Evolutionary conservation across 768 basidiomycete species (phyloP).

Genomic region (Trametes cubensis): DNA sequence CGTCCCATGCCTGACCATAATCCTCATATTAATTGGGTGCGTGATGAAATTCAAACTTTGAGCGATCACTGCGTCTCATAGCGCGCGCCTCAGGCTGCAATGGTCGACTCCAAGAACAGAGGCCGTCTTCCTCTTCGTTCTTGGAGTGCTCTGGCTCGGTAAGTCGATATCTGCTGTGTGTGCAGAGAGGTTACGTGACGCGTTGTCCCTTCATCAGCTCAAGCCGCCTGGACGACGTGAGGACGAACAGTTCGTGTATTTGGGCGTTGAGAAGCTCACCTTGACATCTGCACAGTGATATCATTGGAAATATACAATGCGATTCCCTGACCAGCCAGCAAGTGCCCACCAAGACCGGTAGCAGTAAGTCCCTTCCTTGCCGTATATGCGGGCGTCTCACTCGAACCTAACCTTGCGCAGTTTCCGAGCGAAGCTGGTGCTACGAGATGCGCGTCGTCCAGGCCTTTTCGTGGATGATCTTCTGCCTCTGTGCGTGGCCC

Average conservation of each 20-base stretch:
- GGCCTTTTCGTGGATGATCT: constrained; percentile 78
- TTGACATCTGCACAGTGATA: constrained; percentile 50
- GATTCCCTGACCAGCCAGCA: constrained; percentile 39
- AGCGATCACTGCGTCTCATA: not conserved
- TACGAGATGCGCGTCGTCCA: constrained; percentile 81
- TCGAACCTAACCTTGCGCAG: constrained; percentile 40
- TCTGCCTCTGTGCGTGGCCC: constrained; percentile 48
- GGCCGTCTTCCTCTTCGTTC: constrained; percentile 51
- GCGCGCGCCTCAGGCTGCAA: constrained; percentile 50
- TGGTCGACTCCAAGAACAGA: constrained; percentile 73
- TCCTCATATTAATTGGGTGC: constrained; percentile 54
- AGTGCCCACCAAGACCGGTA: constrained; percentile 53
- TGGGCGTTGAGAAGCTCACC: not conserved
- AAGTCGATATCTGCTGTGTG: constrained; percentile 30
- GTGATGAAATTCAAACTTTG: constrained; percentile 41
- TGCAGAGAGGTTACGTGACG: not conserved
- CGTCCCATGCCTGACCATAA: constrained; percentile 64
- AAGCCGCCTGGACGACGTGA: constrained; percentile 77
- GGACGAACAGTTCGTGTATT: constrained; percentile 26
- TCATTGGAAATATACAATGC: constrained; percentile 52
- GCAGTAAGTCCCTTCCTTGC: constrained; percentile 44
- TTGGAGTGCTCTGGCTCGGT: constrained; percentile 74
- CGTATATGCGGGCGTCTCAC: not conserved
- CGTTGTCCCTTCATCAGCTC: constrained; percentile 44
- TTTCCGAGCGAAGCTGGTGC: constrained; percentile 59